Conservation (phyloP, 768 basidiomycete genomes). For the Boletus reticuloceps region DNA sequence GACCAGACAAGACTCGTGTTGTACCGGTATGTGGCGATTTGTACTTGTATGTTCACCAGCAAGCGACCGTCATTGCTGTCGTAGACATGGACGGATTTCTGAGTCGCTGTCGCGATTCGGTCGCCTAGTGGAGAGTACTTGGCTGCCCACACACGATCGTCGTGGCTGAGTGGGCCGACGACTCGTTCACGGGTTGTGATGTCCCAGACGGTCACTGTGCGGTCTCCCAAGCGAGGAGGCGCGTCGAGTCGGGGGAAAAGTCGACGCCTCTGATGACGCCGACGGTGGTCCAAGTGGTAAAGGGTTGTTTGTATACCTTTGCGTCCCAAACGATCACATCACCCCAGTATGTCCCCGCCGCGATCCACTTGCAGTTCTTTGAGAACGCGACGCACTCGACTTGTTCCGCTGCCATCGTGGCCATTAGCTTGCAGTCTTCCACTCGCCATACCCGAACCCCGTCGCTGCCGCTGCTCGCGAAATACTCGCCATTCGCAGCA, state of each 20-base stretch:
- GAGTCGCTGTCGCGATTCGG: neutral
- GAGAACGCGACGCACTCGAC: neutral
- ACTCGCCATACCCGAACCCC: neutral
- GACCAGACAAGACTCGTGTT: constrained; percentile 4
- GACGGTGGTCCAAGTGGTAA: neutral
- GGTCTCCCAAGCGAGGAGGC: neutral
- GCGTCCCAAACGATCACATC: neutral
- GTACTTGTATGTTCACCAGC: neutral
- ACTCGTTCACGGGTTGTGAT: neutral
- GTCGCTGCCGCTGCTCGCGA: neutral
- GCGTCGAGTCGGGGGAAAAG: constrained; percentile 5
- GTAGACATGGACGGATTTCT: neutral
- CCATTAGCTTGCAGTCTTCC: neutral
- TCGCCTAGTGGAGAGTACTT: constrained; percentile 1
- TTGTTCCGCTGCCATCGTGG: neutral
- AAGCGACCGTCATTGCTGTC: neutral
- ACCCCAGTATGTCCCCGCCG: neutral
- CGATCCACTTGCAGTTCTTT: neutral
- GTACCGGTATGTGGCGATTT: neutral
- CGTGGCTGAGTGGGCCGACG: neutral
- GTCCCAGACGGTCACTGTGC: neutral
- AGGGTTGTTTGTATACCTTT: neutral
- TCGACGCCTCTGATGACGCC: neutral
- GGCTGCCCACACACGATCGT: neutral
- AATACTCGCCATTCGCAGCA: neutral